Evolutionary conservation across 2,329 filamentous ascomycete species (phyloP), one percentile per base, ranked within the genome.

Genomic region (Fusarium sp.): DNA sequence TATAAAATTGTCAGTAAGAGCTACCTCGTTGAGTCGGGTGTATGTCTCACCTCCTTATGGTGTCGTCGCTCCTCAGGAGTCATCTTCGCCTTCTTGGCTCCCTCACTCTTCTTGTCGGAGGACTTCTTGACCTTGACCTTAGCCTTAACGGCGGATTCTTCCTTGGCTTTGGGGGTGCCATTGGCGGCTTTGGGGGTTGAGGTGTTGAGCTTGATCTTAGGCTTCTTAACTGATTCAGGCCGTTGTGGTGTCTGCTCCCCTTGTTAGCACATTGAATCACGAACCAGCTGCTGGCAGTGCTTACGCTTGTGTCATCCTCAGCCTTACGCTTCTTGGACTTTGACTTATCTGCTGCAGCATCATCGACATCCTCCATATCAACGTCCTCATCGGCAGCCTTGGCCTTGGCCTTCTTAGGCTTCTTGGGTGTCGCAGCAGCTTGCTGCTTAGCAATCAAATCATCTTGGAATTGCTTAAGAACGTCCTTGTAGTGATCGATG

Each of bases 301-400:
- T 77, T 70, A 83, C 81, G 63, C 81, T 91, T 24, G 85, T 86
- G n/a, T 89, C 89, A 57, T 97, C 93, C 16, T 89, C 92, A 72
- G 94, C 94, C 88, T 97, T 97, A 75, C 94, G 91, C 86, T 97
- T 97, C 87, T 83, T 84, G 9, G 80, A 75, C 69, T 81, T 81
- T 76, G 93, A 91, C 87, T 97, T 97, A 23, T 75, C 73, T 11
- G 62, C 35, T 74, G 79, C 76, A 33, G 83, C 84, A 26, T 87
- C 86, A 26, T 91, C 89, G 33, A 79, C 83, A 68, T 92, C 89
- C 41, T 83, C 84, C 84, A 91, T 90, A 6, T 90, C 89, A 12
- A 85, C 75, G 67, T 90, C 87, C 26, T 86, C 87, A 11, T 85
- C 86, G 46, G 84, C 84, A 11, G 82, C 85, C 62, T 87, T 86